phyloP scores from a whole-genome alignment of 139 green algal species.

The Auxenochlorella pyrenoidosa region DNA sequence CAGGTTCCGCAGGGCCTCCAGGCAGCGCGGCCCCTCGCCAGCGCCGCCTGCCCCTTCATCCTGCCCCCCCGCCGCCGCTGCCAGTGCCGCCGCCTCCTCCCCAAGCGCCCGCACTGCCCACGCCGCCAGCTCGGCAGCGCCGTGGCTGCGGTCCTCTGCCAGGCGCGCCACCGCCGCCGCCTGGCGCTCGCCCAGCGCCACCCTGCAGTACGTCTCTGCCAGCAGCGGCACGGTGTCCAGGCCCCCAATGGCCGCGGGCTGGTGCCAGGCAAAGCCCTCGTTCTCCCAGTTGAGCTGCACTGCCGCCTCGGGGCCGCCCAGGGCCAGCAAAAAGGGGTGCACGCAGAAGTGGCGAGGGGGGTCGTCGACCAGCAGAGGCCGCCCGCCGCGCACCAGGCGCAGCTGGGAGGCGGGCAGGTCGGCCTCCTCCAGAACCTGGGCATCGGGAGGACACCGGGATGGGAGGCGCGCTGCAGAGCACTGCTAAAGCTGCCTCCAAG shows the following conservation, averaged over 20 bases:
- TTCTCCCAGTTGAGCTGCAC: conserved; percentile 63
- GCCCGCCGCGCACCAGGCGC: conserved; percentile 35
- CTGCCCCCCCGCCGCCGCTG: background rate
- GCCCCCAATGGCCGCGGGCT: background rate
- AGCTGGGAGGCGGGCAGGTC: conserved; percentile 18
- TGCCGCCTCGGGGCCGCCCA: background rate
- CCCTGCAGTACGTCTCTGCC: conserved; percentile 6
- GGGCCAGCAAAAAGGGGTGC: conserved; percentile 55
- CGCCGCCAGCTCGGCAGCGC: conserved; percentile 48
- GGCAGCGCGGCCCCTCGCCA: background rate
- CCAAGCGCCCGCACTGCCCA: conserved; percentile 12
- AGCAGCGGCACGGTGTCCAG: conserved; percentile 26
- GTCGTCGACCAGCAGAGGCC: conserved; percentile 52
- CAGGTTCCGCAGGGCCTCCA: conserved; percentile 37
- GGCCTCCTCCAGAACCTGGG: conserved; percentile 51
- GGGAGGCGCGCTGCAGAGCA: too few species aligned
- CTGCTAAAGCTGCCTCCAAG: background rate
- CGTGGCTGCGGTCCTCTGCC: conserved; percentile 42
- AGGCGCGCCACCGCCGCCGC: conserved; percentile 28
- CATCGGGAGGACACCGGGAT: background rate
- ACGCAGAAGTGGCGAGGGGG: conserved; percentile 42
- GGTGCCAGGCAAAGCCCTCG: conserved; percentile 23
- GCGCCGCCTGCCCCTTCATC: background rate
- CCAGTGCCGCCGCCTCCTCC: background rate
- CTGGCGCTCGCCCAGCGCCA: background rate